A percentile compares a stretch with the other conserved stretches of the same genome.
Evolutionary conservation across 495 filamentous ascomycete genomes (phyloP).

Genomic region (Xylaria cubensis): DNA sequence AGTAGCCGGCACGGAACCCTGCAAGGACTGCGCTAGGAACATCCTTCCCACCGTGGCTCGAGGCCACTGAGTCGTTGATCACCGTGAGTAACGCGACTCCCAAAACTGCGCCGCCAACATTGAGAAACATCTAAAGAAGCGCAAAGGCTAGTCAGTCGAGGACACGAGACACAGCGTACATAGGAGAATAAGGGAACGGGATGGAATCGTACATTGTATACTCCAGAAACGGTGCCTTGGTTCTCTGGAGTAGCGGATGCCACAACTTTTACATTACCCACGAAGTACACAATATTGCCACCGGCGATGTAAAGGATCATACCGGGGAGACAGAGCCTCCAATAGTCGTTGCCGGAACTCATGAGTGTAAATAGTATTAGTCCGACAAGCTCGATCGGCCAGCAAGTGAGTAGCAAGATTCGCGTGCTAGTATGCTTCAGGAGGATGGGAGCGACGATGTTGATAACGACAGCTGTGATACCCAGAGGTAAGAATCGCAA

Average conservation of each 20-base stretch:
- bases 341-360: not conserved
- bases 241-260: not conserved
- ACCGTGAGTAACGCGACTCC: constrained; percentile 8
- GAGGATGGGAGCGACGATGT: not conserved
- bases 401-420: not conserved
- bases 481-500: constrained; percentile 4
- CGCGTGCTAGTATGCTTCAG: not conserved
- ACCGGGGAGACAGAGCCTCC: constrained; percentile 11
- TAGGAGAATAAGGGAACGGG: not conserved
- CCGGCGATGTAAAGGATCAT: constrained; percentile 12
- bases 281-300: not conserved
- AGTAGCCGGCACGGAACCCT: constrained; percentile 6
- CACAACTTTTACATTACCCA: not conserved
- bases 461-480: not conserved
- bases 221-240: constrained; percentile 4
- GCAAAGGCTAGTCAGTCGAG: too few species aligned
- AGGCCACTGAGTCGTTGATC: not conserved
- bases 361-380: not conserved
- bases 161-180: too few species aligned
- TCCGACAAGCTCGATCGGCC: not conserved
- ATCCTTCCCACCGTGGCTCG: not conserved
- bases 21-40: not conserved
- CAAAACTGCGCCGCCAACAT: constrained; percentile 15
- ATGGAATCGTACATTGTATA: not conserved
- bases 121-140: constrained; percentile 5